These are phyloP conservation scores for Salicornia ramosissima DNA, from an alignment of 148 eudicot genomes.

Conservation along the genomic window DNA sequence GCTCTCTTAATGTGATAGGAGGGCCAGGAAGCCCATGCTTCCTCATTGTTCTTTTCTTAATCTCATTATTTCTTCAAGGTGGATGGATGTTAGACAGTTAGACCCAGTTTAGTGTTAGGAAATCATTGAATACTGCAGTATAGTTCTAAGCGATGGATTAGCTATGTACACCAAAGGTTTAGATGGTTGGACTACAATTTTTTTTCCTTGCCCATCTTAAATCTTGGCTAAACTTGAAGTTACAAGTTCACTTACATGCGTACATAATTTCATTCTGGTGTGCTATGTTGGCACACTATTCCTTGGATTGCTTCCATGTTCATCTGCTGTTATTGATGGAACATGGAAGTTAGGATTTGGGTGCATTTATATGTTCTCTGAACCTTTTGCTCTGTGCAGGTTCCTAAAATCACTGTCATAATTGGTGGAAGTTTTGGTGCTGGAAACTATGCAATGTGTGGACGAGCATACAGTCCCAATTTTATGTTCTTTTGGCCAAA, in stretches of 20 bases:
- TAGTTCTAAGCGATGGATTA: not conserved
- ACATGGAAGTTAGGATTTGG: not conserved
- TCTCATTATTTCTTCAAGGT: not conserved
- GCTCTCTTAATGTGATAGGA: not conserved
- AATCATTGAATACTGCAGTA: not conserved
- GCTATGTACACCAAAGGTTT: not conserved
- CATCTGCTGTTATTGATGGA: not conserved
- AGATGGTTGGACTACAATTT: not conserved
- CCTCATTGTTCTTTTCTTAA: not conserved
- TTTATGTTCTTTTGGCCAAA: constrained; percentile 99
- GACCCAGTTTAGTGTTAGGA: too few species aligned
- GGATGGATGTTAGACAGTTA: not conserved
- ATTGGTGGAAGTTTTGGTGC: constrained; percentile 99
- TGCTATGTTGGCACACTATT: not conserved
- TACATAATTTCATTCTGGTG: not conserved
- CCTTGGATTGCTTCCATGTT: not conserved
- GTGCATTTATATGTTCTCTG: constrained; percentile 1
- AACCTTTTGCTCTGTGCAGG: constrained; percentile 41
- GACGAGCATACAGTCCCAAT: constrained; percentile 95
- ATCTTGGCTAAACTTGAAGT: not conserved
- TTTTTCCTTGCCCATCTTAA: not conserved
- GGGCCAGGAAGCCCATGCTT: not conserved
- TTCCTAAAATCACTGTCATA: constrained; percentile 86
- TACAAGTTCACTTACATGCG: not conserved
- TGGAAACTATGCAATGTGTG: constrained; percentile 99